A percentile compares a stretch with the other conserved stretches of the same genome.
Evolutionary conservation across 2,329 filamentous ascomycete genomes (phyloP).

Genomic region (Cryphonectria nitschkei): DNA sequence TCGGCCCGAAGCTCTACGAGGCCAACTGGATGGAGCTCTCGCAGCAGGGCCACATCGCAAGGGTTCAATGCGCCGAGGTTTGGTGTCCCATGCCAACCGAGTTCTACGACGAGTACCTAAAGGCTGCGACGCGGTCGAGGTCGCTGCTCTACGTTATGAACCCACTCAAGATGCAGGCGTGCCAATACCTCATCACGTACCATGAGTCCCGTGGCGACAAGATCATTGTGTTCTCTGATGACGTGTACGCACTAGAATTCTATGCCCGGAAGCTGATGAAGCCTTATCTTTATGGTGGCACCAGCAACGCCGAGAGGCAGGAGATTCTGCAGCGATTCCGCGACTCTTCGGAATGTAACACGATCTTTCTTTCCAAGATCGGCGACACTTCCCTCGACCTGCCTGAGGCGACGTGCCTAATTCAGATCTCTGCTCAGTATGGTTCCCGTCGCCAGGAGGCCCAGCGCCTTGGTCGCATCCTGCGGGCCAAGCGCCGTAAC

Average conservation of each 20-base stretch:
- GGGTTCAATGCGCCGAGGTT: slow-evolving; percentile 96
- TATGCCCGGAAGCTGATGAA: slow-evolving; percentile 86
- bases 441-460: slow-evolving; percentile 96
- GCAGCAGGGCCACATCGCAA: slow-evolving; percentile 94
- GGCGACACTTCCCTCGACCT: slow-evolving; percentile 97
- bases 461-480: slow-evolving; percentile 87
- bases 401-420: slow-evolving; percentile 93
- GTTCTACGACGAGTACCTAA: slow-evolving; percentile 93
- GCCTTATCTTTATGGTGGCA: slow-evolving; percentile 89
- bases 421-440: slow-evolving; percentile 97
- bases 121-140: slow-evolving; percentile 58
- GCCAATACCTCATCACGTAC: slow-evolving; percentile 97
- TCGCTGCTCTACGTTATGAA: slow-evolving; percentile 89
- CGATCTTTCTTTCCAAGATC: slow-evolving; percentile 95
- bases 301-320: slow-evolving; percentile 82
- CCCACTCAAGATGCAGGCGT: slow-evolving; percentile 93
- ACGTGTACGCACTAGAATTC: slow-evolving; percentile 86
- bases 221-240: slow-evolving; percentile 97
- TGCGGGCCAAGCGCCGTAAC: slow-evolving; percentile 92
- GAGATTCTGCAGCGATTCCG: slow-evolving; percentile 93
- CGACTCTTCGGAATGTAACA: slow-evolving; percentile 86
- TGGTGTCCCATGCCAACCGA: slow-evolving; percentile 99
- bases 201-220: slow-evolving; percentile 95
- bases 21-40: slow-evolving; percentile 99
- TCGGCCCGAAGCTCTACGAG: slow-evolving; percentile 96